Base-by-base conservation (phyloP, 2,329 filamentous ascomycete genomes). In the Epichloe bromicola region DNA sequence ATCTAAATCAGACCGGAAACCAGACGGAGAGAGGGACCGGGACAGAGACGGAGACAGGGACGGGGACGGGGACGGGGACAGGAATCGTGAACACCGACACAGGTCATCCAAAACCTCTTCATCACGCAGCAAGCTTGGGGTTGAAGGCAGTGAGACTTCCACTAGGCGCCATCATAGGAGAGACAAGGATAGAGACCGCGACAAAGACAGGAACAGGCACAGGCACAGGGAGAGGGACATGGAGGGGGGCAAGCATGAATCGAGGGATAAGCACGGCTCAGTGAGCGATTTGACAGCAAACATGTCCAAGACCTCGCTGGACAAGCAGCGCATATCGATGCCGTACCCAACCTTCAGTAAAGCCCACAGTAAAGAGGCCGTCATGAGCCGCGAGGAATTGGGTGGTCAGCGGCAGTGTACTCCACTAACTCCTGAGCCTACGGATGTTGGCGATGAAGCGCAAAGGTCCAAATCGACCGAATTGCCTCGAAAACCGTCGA, bases 281-380 rank as follows among this genome's bases (percentile, higher is more conserved):
- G 71, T 72, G 60, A 73, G 72, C 46, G 73, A 79, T 49, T 62
- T 78, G 44, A 71, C 75, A 12, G 73, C 73, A 20, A 73, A 74
- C 59, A 63, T 76, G 48, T 63, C 66, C 48, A 64, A 61, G 44
- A 62, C 65, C 7, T 63, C 62, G 20, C 54, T 69, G 20, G 64
- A 67, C 43, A 69, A 65, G 53, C 71, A 75, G 49, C 73, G 74
- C 30, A 64, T 72, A 36, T 77, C 75, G 54, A 63, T 86, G 41
- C 84, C 87, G 6, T 95, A 95, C 63, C 88, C 89, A 2, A 76
- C 77, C 11, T 88, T 94, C 67, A 93, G 86, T 69, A 96, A 94
- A 69, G 86, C 86, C 12, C 88, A 95, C 66, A 94, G 88, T 73
- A 93, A 89, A 67, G 91, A 96, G 70, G 80, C 82, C 43, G 79